Percentiles rank a stretch among this genome's conserved stretches.
phyloP scores from a whole-genome alignment of 768 basidiomycete genomes.

The Pisolithus albus region DNA sequence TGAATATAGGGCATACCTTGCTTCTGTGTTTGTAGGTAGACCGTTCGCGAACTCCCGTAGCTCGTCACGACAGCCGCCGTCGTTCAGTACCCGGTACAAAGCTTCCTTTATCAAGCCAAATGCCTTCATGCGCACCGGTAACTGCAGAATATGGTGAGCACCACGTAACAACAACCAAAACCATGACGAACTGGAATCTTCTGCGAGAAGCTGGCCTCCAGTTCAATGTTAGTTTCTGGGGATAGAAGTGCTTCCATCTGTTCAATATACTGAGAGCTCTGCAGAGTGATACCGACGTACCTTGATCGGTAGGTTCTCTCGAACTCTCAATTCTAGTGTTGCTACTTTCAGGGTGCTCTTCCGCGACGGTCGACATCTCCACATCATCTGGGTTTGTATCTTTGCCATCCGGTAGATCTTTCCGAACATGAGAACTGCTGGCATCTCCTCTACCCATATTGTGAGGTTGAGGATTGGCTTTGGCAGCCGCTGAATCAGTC shows the following conservation, averaged over 20 bases:
- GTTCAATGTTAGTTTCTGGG: slow-evolving; percentile 28
- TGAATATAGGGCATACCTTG: slow-evolving; percentile 16
- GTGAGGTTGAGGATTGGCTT: not conserved
- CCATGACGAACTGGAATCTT: slow-evolving; percentile 36
- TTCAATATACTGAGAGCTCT: not conserved
- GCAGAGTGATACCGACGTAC: not conserved
- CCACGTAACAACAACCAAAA: not conserved
- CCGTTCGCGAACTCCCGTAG: slow-evolving; percentile 23
- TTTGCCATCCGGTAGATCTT: not conserved
- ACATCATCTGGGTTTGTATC: not conserved
- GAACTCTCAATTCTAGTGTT: slow-evolving; percentile 1
- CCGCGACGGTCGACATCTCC: not conserved
- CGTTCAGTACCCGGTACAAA: slow-evolving; percentile 23
- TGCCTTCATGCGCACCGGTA: slow-evolving; percentile 27
- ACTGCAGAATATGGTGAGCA: slow-evolving; percentile 17
- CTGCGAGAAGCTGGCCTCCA: slow-evolving; percentile 35
- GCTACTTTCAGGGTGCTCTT: not conserved
- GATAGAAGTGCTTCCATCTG: slow-evolving; percentile 4
- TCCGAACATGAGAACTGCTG: not conserved
- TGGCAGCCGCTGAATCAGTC: slow-evolving; percentile 11
- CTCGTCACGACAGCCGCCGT: slow-evolving; percentile 9
- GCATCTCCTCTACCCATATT: not conserved
- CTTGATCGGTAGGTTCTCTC: not conserved
- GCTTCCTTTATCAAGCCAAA: slow-evolving; percentile 36
- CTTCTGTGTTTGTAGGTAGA: slow-evolving; percentile 11